Evolutionary conservation across 2,329 filamentous ascomycete species (phyloP), one percentile per base, ranked within the genome.

Genomic region (Talaromyces sp.): DNA sequence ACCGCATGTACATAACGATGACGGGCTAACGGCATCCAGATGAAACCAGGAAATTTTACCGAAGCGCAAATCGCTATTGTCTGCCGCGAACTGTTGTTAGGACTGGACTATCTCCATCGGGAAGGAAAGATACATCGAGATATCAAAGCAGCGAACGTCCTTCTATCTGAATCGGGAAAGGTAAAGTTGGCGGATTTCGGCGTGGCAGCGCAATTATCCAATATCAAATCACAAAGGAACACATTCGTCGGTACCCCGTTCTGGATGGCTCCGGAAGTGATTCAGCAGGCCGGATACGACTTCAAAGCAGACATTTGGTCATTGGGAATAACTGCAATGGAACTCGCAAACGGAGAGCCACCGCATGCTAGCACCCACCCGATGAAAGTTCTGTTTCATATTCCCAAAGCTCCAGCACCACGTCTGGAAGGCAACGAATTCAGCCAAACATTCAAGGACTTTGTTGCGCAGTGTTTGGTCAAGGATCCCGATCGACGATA

Each of bases 161-260:
- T 98, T n/a, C 84, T 98, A n/a, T 95, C 93, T 0, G 90, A 94
- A 70, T 84, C 86, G 3, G 94, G 94, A 73, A 93, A 92, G 74
- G 94, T 98, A 76, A 98, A 98, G 83, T 84, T 98, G 70, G 94
- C 94, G 47, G 94, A 99, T 79, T 99, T 99, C 75, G 95, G 95
- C 66, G 95, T 99, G 49, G 95, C 95, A 8, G 94, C 95, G 35
- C 95, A 99, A 77, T 84, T 99, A 72, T 96, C 92, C 67, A 97
- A 97, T 75, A 96, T 98, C 81, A 97, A 97, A 79, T 97, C 94
- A 2, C 93, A 97, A 77, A 88, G 95, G 63, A 94, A 98, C 78
- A 99, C 95, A 0, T 98, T 99, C 73, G 95, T 99, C 22, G 95
- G 95, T 22, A 98, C 94, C 0, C 95, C 95, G 0, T 97, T 96